These are phyloP conservation scores for Cladophialophora bantiana DNA, from an alignment of 2,329 filamentous ascomycete genomes.

Conservation along the genomic window DNA sequence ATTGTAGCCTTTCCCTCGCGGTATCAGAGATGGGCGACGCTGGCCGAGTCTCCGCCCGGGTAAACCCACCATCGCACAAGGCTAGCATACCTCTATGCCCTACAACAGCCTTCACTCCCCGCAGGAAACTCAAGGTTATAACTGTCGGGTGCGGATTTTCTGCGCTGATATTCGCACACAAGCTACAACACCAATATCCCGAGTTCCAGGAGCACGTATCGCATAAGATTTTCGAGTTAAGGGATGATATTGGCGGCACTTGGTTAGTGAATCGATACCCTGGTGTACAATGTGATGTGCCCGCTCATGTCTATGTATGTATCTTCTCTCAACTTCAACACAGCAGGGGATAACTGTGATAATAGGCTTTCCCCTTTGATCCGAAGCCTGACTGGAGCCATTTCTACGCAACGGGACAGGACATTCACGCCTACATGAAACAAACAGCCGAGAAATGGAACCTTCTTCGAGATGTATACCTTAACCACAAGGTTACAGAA, in stretches of 20 bases:
- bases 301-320: slow-evolving; percentile 70
- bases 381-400: slow-evolving; percentile 54
- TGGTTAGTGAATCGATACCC: slow-evolving; percentile 53
- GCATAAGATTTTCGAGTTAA: slow-evolving; percentile 53
- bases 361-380: slow-evolving; percentile 45
- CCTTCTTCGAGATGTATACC: slow-evolving; percentile 48
- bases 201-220: slow-evolving; percentile 46
- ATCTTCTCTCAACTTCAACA: background rate
- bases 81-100: background rate
- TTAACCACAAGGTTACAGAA: slow-evolving; percentile 48
- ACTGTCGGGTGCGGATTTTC: slow-evolving; percentile 44
- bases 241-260: slow-evolving; percentile 50
- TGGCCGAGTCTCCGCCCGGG: too few relatives aligned
- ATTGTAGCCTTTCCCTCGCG: background rate
- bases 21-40: background rate
- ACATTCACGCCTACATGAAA: slow-evolving; percentile 55
- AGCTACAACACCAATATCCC: slow-evolving; percentile 48
- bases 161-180: slow-evolving; percentile 51
- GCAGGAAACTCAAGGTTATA: slow-evolving; percentile 30
- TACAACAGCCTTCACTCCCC: slow-evolving; percentile 25
- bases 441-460: slow-evolving; percentile 49
- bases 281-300: slow-evolving; percentile 66
- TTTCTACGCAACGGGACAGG: slow-evolving; percentile 50
- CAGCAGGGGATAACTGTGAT: slow-evolving; percentile 12
- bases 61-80: background rate